A percentile compares a stretch with the other conserved stretches of the same genome.
phyloP scores from a whole-genome alignment of 805 yeast species.

The Myxozyma neotropica region DNA sequence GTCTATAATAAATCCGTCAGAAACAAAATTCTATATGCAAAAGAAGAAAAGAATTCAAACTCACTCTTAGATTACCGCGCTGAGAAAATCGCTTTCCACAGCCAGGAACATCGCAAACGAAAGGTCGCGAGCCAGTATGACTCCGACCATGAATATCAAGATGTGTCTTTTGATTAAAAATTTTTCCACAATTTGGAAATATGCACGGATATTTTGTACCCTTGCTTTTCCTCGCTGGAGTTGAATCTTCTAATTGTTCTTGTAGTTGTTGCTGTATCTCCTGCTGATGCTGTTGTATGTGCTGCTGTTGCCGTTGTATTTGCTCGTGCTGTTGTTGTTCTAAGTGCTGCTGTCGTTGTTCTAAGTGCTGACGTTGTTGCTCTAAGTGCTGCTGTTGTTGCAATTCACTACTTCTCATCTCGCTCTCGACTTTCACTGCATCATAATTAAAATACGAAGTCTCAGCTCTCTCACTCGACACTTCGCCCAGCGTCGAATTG shows the following conservation, averaged over 20 bases:
- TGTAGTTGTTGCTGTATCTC: not conserved
- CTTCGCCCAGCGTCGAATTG: not conserved
- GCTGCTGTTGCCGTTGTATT: no score
- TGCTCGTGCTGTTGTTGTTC: no score
- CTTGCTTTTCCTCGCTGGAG: not conserved
- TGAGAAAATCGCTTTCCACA: conserved; percentile 86
- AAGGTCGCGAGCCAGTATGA: conserved; percentile 86
- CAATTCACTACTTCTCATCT: no score
- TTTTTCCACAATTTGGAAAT: conserved; percentile 63
- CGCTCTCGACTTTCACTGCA: no score
- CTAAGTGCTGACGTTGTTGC: no score
- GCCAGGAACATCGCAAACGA: conserved; percentile 60
- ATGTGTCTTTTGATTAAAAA: conserved; percentile 88
- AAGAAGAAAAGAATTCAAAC: not conserved
- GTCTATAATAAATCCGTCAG: conserved; percentile 48
- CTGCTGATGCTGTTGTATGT: no score
- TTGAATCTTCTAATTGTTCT: not conserved
- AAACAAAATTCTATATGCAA: not conserved
- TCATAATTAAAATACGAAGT: no score
- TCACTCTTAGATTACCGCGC: conserved; percentile 73
- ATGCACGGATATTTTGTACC: conserved; percentile 37
- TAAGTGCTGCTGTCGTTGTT: no score
- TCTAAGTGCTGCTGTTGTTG: no score
- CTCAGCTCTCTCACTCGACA: no score
- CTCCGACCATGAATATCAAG: conserved; percentile 85